Percentiles rank a stretch among this genome's conserved stretches.
Conservation (phyloP, 805 yeast species). For the Wickerhamomyces canadensis region DNA sequence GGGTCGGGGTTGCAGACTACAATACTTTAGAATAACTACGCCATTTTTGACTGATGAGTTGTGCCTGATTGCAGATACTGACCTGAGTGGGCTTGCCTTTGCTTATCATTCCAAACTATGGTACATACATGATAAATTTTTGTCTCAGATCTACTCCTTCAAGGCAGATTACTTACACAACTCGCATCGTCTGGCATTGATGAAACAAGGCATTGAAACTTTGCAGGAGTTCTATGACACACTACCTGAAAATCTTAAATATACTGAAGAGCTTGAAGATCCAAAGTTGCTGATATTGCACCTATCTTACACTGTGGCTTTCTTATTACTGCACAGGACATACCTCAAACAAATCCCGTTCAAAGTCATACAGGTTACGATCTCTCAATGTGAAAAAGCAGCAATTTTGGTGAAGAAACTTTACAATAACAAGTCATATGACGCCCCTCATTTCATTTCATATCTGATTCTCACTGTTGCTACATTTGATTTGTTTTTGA, state of each 20-base stretch:
- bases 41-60: conserved; percentile 24
- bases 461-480: conserved; percentile 28
- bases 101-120: conserved; percentile 27
- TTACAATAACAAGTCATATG: conserved; percentile 3
- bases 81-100: conserved; percentile 21
- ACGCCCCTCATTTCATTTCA: conserved; percentile 28
- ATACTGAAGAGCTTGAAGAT: conserved; percentile 13
- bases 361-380: conserved; percentile 21
- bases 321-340: conserved; percentile 26
- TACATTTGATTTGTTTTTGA: conserved; percentile 27
- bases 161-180: conserved; percentile 28
- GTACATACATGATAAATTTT: conserved; percentile 27
- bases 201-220: conserved; percentile 25
- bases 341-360: conserved; percentile 27
- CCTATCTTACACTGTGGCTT: conserved; percentile 24
- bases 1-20: conserved; percentile 31
- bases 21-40: conserved; percentile 26
- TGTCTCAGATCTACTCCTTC: conserved; percentile 30
- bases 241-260: conserved; percentile 17
- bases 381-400: conserved; percentile 23
- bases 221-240: conserved; percentile 19
- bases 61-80: conserved; percentile 1
- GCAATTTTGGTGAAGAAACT: conserved; percentile 15
- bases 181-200: conserved; percentile 26
- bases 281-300: conserved; percentile 23